These are phyloP conservation scores for Solanum hybrid DNA, from an alignment of 305 asterid species.

Conservation along the genomic window DNA sequence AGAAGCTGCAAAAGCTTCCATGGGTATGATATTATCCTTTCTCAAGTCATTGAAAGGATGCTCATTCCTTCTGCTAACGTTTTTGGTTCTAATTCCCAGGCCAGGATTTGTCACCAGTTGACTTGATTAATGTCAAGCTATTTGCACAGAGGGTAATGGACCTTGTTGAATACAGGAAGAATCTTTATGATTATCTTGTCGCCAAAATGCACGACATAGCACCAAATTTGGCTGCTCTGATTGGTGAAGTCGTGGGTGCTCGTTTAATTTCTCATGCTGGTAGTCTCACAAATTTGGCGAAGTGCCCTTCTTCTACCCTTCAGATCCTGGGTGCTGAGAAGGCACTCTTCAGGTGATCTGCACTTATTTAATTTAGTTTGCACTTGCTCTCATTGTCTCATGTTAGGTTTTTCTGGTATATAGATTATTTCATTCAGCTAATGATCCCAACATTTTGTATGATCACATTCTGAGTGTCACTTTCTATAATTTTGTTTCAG, in stretches of 20 bases:
- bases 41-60: background rate
- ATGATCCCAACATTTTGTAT: background rate
- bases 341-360: slow-evolving; percentile 75
- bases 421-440: background rate
- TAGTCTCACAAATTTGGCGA: slow-evolving; percentile 89
- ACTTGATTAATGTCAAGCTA: slow-evolving; percentile 82
- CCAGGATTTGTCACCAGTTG: slow-evolving; percentile 86
- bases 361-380: background rate
- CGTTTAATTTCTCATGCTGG: slow-evolving; percentile 98
- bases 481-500: slow-evolving; percentile 20
- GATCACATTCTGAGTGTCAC: background rate
- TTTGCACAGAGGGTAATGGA: slow-evolving; percentile 94
- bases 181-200: slow-evolving; percentile 77
- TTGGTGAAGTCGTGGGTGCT: slow-evolving; percentile 97
- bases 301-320: slow-evolving; percentile 94
- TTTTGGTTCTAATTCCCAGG: slow-evolving; percentile 40
- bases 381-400: background rate
- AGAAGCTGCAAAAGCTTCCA: slow-evolving; percentile 96
- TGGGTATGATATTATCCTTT: slow-evolving; percentile 45
- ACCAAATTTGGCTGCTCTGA: slow-evolving; percentile 88
- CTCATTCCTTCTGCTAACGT: background rate
- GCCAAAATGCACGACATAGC: slow-evolving; percentile 91
- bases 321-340: slow-evolving; percentile 98
- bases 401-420: background rate
- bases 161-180: slow-evolving; percentile 89